Evolutionary conservation across 176 grass and related monocot species (phyloP), one percentile per base, ranked within the genome.

Genomic region (Tuctoria greenei): DNA sequence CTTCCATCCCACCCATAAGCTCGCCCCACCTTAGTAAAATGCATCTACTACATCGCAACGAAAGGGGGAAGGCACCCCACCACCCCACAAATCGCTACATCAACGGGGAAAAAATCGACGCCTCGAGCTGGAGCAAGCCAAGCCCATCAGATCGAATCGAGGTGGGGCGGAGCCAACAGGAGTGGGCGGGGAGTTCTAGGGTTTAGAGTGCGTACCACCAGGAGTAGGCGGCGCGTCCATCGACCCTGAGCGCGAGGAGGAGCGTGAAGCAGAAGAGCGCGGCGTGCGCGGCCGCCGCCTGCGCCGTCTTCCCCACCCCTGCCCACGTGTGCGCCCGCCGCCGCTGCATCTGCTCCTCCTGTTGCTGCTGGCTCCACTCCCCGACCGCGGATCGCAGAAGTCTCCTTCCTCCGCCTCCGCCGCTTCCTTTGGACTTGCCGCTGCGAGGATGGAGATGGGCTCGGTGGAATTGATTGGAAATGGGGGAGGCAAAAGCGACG

Each of bases 261-360:
- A 92, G 61, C 39, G 96, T 99, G 83, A 95, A 99, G 81, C 92
- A 99, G 72, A 95, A 92, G 77, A 99, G 87, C 61, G 90, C 64
- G 21, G 67, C 34, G 74, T 99, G 96, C 67, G 96, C 92, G 34
- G 82, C 87, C 44, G 80, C 89, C 66, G 82, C 89, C 85, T 95
- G 92, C 82, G 92, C 92, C 85, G 89, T 84, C 82, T 95, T 99
- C 37, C 92, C 96, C 35, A 90, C 92, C 75, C 82, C 83, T 26
- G 75, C 84, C 96, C 89, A 99, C 66, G 89, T 88, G 85, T 86
- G 88, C 42, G 83, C 84, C 60, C 85, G 85, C 60, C 92, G 82
- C 79, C 89, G 95, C 71, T 88, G 76, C 95, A 94, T 94, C 75
- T 43, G 81, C 67, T 51, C n/a, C 38, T 49, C 20, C 41, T 9